A percentile compares a stretch with the other conserved stretches of the same genome.
Evolutionary conservation across 140 eudicot species (phyloP).

Genomic region (Anethum foeniculum): DNA sequence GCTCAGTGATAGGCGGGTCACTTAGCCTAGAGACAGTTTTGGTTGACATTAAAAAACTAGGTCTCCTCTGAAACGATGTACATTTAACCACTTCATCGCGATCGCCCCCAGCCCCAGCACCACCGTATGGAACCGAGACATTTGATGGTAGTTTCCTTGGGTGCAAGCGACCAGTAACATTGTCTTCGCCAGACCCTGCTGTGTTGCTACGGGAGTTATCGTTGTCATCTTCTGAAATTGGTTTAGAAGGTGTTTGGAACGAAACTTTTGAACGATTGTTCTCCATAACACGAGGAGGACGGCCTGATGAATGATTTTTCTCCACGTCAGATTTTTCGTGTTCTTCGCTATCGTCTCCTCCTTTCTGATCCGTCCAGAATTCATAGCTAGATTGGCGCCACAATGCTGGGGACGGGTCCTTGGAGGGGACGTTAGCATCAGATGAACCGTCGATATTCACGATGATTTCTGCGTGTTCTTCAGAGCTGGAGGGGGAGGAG

Average conservation of each 20-base stretch:
- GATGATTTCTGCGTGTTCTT: slow-evolving; percentile 34
- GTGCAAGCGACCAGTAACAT: slow-evolving; percentile 7
- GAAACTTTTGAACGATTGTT: slow-evolving; percentile 32
- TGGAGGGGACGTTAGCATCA: slow-evolving; percentile 3
- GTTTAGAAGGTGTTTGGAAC: slow-evolving; percentile 29
- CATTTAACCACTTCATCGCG: slow-evolving; percentile 57
- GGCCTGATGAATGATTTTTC: slow-evolving; percentile 16
- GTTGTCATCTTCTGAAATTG: slow-evolving; percentile 24
- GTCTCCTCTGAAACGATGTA: slow-evolving; percentile 53
- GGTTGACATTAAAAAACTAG: slow-evolving; percentile 25
- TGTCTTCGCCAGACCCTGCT: background rate
- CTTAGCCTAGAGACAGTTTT: slow-evolving; percentile 61
- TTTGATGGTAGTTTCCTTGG: slow-evolving; percentile 27
- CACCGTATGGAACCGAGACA: background rate
- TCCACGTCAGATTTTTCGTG: slow-evolving; percentile 10
- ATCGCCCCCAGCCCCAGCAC: slow-evolving; percentile 18
- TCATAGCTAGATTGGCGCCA: slow-evolving; percentile 19
- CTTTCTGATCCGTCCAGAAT: slow-evolving; percentile 9
- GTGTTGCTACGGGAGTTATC: slow-evolving; percentile 16
- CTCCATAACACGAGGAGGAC: background rate
- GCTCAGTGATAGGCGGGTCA: slow-evolving; percentile 52
- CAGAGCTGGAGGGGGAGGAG: background rate
- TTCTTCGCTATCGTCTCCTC: background rate
- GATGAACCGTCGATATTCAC: slow-evolving; percentile 42
- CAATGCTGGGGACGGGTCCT: slow-evolving; percentile 14